Base-by-base conservation (phyloP, 2,329 filamentous ascomycete genomes). In the Fusarium sarcochroum region DNA sequence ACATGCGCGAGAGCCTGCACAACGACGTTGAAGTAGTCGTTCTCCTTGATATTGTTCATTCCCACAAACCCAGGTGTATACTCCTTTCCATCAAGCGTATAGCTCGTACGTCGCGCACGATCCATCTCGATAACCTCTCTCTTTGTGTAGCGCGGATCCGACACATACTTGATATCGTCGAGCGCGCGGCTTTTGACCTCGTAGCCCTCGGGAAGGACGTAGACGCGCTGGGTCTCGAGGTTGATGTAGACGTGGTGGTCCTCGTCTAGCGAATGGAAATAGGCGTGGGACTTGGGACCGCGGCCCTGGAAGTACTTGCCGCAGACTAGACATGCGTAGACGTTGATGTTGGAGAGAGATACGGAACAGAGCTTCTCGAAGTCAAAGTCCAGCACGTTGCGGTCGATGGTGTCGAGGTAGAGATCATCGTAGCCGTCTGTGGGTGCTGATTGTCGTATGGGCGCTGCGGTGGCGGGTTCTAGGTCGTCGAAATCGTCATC, bases 41-140 rank as follows among this genome's bases (percentile, higher is more conserved):
- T 99, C 60, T 96, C 93, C 80, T 99, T 99, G 85, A 99, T 98
- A 81, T 99, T 99, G 86, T 99, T 99, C 93, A 99, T 97, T 70
- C 96, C 96, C 64, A 99, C 93, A 77, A 94, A 99, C 7, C 96
- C 95, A 20, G 96, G 96, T 70, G 91, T 91, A 81, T 99, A 99
- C 77, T 92, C 89, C 79, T 91, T 93, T 67, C 93, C 93, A 49
- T 86, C 85, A 41, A 98, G 85, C 74, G 97, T 95, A 87, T 91
- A 94, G 44, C 89, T 88, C 18, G 83, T 73, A 34, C 71, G 85
- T 75, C 85, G 85, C 53, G 84, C 82, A 53, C 89, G 87, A 81
- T 98, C 96, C 69, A 98, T 82, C 73, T 89, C 89, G 74, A 89
- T 85, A 32, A 98, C 94, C 75, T 98, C 93, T 40, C 88, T 86